Evolutionary conservation across 1,139 yeast species (phyloP), one percentile per base, ranked within the genome.

Genomic region (Komagataea norvegica): DNA sequence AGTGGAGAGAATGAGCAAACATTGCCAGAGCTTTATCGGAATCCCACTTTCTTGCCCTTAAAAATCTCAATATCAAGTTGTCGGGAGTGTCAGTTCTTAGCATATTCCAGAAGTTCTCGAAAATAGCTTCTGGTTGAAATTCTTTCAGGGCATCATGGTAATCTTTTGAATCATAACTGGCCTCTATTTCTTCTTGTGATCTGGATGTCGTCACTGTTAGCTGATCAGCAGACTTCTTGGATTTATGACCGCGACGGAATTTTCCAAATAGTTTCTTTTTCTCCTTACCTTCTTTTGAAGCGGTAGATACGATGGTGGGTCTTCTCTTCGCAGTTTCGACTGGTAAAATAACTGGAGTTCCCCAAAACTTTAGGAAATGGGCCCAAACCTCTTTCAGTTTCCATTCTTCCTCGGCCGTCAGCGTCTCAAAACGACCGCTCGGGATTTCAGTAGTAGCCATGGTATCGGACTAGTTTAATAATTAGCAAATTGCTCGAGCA

Each of bases 301-400:
- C 18, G 8, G 44, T 37, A 25, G 48, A 37, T 27, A 33, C 43
- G 19, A 43, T 45, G 13, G 57, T 47, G n/a, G 48, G 34, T 14
- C 46, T 43, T 18, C 54, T 48, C 11, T 56, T 34, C 26, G 46
- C 40, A 10, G 49, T 43, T 15, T 27, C 34, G 47, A 55, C 14
- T 9, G 63, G 59, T 23, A 73, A 57, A 25, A 61, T 61, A 9
- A 79, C 68, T 3, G 72, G 70, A 38, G 77, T 68, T 4, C 87
- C 91, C 65, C 78, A 70, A 39, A 68, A 74, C 41, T 72, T 73
- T 44, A 85, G 62, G 33, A 81, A 54, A 44, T 77, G 72, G 28
- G 83, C 77, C 91, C 93, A 83, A 35, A 79, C 69, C 54, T 84
- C 89, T 60, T 86, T 86, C 49, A 87, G 68, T 28, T 68, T 68